These are phyloP conservation scores for Colletotrichum sp. DNA, from an alignment of 2,329 filamentous ascomycete genomes.

Conservation along the genomic window DNA sequence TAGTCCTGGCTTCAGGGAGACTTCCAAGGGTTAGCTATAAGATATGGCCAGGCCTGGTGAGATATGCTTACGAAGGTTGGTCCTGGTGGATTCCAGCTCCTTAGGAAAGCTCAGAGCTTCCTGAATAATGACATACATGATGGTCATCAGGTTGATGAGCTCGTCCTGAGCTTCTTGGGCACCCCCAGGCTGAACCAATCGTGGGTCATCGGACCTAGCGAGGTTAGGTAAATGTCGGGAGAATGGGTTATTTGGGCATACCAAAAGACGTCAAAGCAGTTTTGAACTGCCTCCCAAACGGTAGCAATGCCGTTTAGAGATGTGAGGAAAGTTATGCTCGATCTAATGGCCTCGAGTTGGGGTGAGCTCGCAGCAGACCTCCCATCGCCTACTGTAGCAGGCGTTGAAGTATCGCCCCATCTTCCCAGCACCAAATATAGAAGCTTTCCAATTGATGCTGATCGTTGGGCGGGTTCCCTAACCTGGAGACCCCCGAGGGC, in stretches of 20 bases:
- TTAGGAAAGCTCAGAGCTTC: constrained; percentile 57
- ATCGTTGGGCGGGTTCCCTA: constrained; percentile 52
- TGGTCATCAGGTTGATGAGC: constrained; percentile 67
- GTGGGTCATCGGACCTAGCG: constrained; percentile 51
- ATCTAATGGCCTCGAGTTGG: constrained; percentile 65
- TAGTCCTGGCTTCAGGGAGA: constrained; percentile 68
- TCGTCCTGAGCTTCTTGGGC: constrained; percentile 63
- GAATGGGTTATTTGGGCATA: constrained; percentile 32
- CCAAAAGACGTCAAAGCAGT: constrained; percentile 59
- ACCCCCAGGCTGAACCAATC: constrained; percentile 40
- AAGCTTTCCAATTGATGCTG: constrained; percentile 60
- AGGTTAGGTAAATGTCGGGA: constrained; percentile 30
- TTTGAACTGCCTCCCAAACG: constrained; percentile 56
- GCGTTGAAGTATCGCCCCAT: constrained; percentile 72
- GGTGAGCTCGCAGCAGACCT: constrained; percentile 57
- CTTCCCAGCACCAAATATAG: constrained; percentile 70
- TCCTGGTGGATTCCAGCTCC: constrained; percentile 50
- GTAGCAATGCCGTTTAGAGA: constrained; percentile 55
- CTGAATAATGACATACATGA: constrained; percentile 66
- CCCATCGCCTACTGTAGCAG: constrained; percentile 42
- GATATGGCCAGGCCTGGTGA: background rate
- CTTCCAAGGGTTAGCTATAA: constrained; percentile 36
- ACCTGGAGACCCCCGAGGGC: constrained; percentile 52
- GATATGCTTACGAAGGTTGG: constrained; percentile 53
- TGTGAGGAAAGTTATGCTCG: constrained; percentile 55